Conservation (phyloP, 2,329 filamentous ascomycete genomes). For the Zasmidium citrigriseum region DNA sequence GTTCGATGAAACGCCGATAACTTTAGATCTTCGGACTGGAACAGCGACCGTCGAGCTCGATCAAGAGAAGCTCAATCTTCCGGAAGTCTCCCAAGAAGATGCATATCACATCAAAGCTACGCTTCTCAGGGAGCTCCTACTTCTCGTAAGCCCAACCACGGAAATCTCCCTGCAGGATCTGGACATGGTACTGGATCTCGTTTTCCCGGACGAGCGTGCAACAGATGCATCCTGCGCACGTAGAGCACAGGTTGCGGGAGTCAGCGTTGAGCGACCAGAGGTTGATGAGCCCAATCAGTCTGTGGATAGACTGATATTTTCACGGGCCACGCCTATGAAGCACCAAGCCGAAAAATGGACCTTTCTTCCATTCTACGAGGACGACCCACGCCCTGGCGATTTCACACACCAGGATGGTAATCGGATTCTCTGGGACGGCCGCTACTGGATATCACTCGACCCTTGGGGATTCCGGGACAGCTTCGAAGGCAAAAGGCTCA, state of each 20-base stretch:
- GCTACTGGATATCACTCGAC: too few relatives aligned
- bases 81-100: background rate
- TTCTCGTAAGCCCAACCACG: slow-evolving; percentile 51
- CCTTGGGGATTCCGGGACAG: too few relatives aligned
- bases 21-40: slow-evolving; percentile 39
- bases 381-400: too few relatives aligned
- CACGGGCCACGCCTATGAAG: too few relatives aligned
- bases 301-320: too few relatives aligned
- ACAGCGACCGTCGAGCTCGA: background rate
- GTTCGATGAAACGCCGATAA: slow-evolving; percentile 51
- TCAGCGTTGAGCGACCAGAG: background rate
- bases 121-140: slow-evolving; percentile 51
- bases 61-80: background rate
- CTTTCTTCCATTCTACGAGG: too few relatives aligned
- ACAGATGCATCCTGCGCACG: background rate
- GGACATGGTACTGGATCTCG: slow-evolving; percentile 38
- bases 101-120: slow-evolving; percentile 37
- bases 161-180: slow-evolving; percentile 47
- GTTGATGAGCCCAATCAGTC: too few relatives aligned
- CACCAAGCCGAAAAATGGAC: too few relatives aligned
- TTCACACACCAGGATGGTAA: too few relatives aligned
- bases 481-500: too few relatives aligned
- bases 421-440: too few relatives aligned
- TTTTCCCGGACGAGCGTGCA: slow-evolving; percentile 42
- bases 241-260: background rate